Percentiles rank a stretch among this genome's conserved stretches.
These are phyloP conservation scores for Exobasidium rhododendri DNA, from an alignment of 1,284 basidiomycete genomes.

Conservation along the genomic window DNA sequence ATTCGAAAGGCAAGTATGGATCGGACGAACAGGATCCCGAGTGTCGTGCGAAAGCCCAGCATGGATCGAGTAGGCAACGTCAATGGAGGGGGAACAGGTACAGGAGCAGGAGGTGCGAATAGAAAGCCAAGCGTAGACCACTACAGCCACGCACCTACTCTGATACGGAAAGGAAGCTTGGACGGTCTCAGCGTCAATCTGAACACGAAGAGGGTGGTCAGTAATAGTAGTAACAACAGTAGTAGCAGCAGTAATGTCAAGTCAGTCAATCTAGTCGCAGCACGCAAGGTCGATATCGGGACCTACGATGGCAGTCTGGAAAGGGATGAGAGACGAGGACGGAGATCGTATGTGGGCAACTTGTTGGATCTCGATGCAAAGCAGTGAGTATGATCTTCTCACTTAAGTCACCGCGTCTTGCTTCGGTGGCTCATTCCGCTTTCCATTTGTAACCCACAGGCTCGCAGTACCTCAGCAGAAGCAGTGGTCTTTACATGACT, in stretches of 20 bases:
- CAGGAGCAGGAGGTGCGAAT: background rate
- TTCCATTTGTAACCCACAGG: background rate
- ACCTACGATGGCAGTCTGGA: slow-evolving; percentile 55
- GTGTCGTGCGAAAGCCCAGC: background rate
- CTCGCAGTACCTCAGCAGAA: slow-evolving; percentile 5
- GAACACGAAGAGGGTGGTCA: background rate
- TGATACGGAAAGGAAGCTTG: background rate
- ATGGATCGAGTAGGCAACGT: background rate
- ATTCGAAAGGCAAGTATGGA: slow-evolving; percentile 4
- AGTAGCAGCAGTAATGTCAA: background rate
- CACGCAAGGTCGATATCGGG: slow-evolving; percentile 41
- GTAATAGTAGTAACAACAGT: background rate
- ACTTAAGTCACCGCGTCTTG: background rate
- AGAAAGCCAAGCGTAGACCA: background rate
- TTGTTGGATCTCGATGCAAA: slow-evolving; percentile 15
- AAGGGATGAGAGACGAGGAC: slow-evolving; percentile 51
- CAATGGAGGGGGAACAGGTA: background rate
- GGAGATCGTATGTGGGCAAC: slow-evolving; percentile 22
- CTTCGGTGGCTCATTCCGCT: background rate
- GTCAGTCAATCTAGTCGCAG: background rate
- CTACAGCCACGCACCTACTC: background rate
- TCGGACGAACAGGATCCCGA: background rate
- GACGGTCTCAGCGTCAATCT: background rate
- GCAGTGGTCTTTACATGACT: slow-evolving; percentile 73
- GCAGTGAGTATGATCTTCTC: slow-evolving; percentile 9